Evolutionary conservation across 768 basidiomycete species (phyloP), one percentile per base, ranked within the genome.

Genomic region (Mycena indigotica): DNA sequence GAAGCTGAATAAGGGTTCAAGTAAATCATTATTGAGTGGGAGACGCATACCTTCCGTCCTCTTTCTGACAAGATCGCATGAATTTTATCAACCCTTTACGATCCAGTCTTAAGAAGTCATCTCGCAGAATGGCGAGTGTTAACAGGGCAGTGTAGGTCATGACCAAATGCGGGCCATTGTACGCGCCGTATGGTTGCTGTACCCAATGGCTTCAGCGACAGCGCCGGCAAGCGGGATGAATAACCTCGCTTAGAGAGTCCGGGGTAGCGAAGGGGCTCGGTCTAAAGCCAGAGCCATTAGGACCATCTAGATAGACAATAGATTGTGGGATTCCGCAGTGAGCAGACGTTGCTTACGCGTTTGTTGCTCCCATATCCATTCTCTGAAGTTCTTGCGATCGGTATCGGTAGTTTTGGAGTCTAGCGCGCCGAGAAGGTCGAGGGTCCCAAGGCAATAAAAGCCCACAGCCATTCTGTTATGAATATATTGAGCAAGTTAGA

Each of bases 131-230:
- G 0, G 89, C 84, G 12, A 99, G 86, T 0, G 84, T 82, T 3
- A 97, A 74, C 12, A 99, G 69, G 0, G 95, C 93, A 1, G 94
- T 93, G 67, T 98, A 99, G 6, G 95, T 95, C 82, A 94, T 91
- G 53, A 97, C 93, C 16, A 98, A 76, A 70, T 98, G 89, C 0
- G 92, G 90, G 17, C 82, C 80, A 61, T 89, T 83, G 67, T 85
- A 84, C 30, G 80, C 77, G 10, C 75, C 71, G 63, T 82, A 78
- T 24, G 71, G 66, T 21, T 62, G 66, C 74, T 76, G 61, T 54
- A 25, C 48, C n/a, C 4, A 25, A 26, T 23, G 24, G 32, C 6
- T 39, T 40, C 32, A 57, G 24, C 50, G 28, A 55, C 15, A n/a
- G n/a, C n/a, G n/a, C n/a, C n/a, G n/a, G n/a, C n/a, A n/a, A n/a